Conservation (phyloP, 257 asterid species). For the Solanum arcanum region DNA sequence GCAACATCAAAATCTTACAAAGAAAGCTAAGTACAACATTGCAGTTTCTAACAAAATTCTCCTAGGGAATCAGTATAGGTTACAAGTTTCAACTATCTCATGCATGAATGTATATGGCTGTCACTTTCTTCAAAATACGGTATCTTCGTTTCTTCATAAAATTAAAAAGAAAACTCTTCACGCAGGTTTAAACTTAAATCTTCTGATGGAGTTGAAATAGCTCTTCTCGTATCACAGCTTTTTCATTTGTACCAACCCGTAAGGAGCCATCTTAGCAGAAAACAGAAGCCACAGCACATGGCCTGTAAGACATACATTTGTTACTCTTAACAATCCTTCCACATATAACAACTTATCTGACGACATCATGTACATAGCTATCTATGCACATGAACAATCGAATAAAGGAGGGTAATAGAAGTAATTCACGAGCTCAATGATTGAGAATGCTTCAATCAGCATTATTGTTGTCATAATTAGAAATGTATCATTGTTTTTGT, state of each 20-base stretch:
- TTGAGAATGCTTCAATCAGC: not conserved
- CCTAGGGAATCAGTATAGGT: not conserved
- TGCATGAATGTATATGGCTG: not conserved
- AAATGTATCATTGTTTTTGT: not conserved
- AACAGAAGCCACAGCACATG: conserved; percentile 72
- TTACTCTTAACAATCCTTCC: not conserved
- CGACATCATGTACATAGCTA: not conserved
- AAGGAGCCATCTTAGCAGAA: conserved; percentile 68
- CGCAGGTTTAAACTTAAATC: not conserved
- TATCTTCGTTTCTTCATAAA: not conserved
- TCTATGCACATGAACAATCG: not conserved
- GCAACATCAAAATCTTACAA: not conserved
- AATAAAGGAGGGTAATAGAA: not conserved
- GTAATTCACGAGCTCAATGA: not conserved
- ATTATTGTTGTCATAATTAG: not conserved
- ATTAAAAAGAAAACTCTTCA: not conserved
- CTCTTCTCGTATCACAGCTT: not conserved
- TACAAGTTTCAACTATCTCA: not conserved
- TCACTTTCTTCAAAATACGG: not conserved
- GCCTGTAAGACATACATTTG: conserved; percentile 29
- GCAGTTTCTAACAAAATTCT: not conserved
- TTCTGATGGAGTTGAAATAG: not conserved
- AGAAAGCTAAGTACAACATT: not conserved
- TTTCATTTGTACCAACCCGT: conserved; percentile 93
- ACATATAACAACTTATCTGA: not conserved